Percentiles rank a stretch among this genome's conserved stretches.
Conservation (phyloP, 345 rosid species). For the Gossypium stocksii region DNA sequence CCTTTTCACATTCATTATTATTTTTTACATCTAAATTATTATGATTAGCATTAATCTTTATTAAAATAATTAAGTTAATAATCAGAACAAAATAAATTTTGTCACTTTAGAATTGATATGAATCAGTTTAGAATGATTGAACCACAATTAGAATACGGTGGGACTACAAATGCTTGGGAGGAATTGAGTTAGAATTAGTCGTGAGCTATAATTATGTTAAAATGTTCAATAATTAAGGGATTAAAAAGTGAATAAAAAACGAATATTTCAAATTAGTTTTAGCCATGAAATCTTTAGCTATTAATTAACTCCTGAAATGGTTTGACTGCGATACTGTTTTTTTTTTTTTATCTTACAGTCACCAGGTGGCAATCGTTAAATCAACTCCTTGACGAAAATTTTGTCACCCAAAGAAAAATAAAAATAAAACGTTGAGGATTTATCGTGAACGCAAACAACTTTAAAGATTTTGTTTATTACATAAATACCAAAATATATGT, state of each 20-base stretch:
- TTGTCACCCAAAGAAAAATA: not conserved
- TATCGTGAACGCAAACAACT: not conserved
- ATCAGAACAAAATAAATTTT: too few relatives aligned
- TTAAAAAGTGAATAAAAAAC: not conserved
- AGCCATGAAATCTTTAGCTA: not conserved
- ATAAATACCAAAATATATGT: constrained; percentile 20
- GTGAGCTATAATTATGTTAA: not conserved
- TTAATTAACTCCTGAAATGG: not conserved
- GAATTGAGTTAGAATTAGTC: not conserved
- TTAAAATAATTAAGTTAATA: too few relatives aligned
- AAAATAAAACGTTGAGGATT: not conserved
- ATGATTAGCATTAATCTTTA: too few relatives aligned
- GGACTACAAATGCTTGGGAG: not conserved
- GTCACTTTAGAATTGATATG: too few relatives aligned
- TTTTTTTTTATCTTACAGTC: too few relatives aligned
- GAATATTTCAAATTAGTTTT: not conserved
- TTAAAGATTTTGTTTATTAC: not conserved
- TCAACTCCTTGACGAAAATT: not conserved
- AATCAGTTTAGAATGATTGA: too few relatives aligned
- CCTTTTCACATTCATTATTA: too few relatives aligned
- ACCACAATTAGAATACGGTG: not conserved
- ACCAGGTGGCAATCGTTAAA: not conserved
- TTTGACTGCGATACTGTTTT: too few relatives aligned
- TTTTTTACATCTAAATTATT: too few relatives aligned
- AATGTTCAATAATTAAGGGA: too few relatives aligned